phyloP scores from a whole-genome alignment of 441 rosid species.

The Adansonia rubrostipa region DNA sequence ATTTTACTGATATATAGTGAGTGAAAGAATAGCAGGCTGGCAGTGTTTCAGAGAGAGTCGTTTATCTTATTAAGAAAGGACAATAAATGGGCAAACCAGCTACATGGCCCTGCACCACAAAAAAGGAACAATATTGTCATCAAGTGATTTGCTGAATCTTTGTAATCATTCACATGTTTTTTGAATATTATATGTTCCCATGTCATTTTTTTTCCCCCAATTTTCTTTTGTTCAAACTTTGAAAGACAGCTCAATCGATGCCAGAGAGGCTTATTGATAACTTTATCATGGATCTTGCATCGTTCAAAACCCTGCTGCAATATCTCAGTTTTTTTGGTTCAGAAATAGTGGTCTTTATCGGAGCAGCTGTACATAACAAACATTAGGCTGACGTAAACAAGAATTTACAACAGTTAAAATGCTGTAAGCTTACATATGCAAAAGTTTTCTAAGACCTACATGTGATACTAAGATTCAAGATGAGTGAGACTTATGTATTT shows the following conservation, averaged over 20 bases:
- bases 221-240: neutral
- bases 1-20: neutral
- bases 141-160: constrained; percentile 38
- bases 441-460: neutral
- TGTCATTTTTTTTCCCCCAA: constrained; percentile 3
- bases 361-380: neutral
- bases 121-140: constrained; percentile 32
- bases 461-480: too few species aligned
- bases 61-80: constrained; percentile 11
- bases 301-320: neutral
- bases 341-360: neutral
- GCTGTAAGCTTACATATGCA: neutral
- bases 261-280: neutral
- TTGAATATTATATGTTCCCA: neutral
- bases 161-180: constrained; percentile 31
- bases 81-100: constrained; percentile 9
- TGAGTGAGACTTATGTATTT: too few species aligned
- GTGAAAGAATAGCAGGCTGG: constrained; percentile 21
- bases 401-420: neutral
- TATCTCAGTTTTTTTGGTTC: neutral
- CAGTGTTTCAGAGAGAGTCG: constrained; percentile 17
- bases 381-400: neutral
- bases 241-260: constrained; percentile 12
- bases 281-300: neutral
- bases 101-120: constrained; percentile 33